Base-by-base conservation (phyloP, 768 basidiomycete species). In the Tylopilus sp. region DNA sequence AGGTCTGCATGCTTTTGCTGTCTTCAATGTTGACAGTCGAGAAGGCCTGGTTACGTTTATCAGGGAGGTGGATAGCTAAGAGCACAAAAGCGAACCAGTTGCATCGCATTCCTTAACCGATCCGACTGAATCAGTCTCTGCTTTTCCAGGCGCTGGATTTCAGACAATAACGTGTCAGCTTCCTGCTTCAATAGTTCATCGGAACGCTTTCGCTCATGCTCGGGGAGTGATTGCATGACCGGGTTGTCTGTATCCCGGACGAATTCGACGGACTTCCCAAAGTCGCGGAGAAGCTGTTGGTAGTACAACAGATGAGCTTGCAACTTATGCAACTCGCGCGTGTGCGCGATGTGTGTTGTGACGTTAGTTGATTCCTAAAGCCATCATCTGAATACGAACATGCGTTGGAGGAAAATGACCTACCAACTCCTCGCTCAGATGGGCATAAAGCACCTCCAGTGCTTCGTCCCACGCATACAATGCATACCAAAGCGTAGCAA, bases 391-490 rank as follows among this genome's bases (percentile, higher is more conserved):
- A 56, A 44, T 11, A 44, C 21, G 31, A 42, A 33, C 18, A 22
- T 40, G 45, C 1, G 10, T 40, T 10, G 6, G 31, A 3, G 20
- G 6, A 45, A 40, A 4, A 12, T 6, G 6, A 4, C 63, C 42
- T 59, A 81, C 80, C 65, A 84, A 65, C 50, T 39, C 25, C 41
- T 54, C 70, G 51, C 73, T 77, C 21, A 83, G 73, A 56, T 83
- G 78, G 10, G 58, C 55, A 48, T 81, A 82, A 31, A 83, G 57
- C 13, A 67, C 65, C 57, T 82, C 81, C 21, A 82, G 69, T 0
- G 79, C 67, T 61, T 84, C 79, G 45, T 83, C 82, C 80, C 82
- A 83, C 1, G 81, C 75, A 58, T 83, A 83, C 23, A 82, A 57
- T 1, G 79, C 75, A 49, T 81, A 81, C 82, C 82, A 83, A 21